Conservation (phyloP, 2,329 filamentous ascomycete species). For the Fusarium sp. region DNA sequence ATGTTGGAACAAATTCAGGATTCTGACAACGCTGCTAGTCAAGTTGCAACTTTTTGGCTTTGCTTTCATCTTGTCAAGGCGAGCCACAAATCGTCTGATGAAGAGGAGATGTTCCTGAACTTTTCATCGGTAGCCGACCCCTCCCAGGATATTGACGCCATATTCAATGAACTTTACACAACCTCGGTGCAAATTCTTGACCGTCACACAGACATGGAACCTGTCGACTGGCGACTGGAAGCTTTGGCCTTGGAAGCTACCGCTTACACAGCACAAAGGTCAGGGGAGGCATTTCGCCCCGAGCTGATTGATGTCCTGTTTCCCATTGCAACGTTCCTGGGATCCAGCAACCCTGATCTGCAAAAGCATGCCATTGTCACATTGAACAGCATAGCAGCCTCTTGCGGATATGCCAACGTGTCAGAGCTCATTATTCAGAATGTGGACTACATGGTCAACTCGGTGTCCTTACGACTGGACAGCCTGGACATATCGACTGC, state of each 20-base stretch:
- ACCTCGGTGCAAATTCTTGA: slow-evolving; percentile 73
- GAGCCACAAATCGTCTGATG: slow-evolving; percentile 60
- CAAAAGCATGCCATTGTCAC: slow-evolving; percentile 85
- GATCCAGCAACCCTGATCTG: slow-evolving; percentile 73
- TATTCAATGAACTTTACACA: slow-evolving; percentile 74
- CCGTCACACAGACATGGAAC: slow-evolving; percentile 60
- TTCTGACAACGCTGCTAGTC: slow-evolving; percentile 63
- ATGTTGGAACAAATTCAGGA: slow-evolving; percentile 73
- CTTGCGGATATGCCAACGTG: slow-evolving; percentile 80
- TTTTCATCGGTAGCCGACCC: slow-evolving; percentile 52
- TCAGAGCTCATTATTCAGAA: slow-evolving; percentile 88
- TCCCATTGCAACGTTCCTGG: slow-evolving; percentile 88
- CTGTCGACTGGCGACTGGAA: slow-evolving; percentile 76
- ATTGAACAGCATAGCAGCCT: slow-evolving; percentile 80
- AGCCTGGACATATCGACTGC: slow-evolving; percentile 93
- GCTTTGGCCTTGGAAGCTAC: slow-evolving; percentile 85
- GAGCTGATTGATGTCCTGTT: slow-evolving; percentile 94
- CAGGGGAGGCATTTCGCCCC: slow-evolving; percentile 76
- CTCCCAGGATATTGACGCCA: slow-evolving; percentile 56
- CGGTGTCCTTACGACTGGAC: slow-evolving; percentile 87
- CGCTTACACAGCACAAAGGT: slow-evolving; percentile 77
- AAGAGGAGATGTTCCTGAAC: slow-evolving; percentile 75
- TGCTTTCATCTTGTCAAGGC: slow-evolving; percentile 77
- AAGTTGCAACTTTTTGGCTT: slow-evolving; percentile 83
- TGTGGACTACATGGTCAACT: slow-evolving; percentile 96